Evolutionary conservation across 2,329 filamentous ascomycete species (phyloP).

Genomic region (Cordyceps fumosorosea): DNA sequence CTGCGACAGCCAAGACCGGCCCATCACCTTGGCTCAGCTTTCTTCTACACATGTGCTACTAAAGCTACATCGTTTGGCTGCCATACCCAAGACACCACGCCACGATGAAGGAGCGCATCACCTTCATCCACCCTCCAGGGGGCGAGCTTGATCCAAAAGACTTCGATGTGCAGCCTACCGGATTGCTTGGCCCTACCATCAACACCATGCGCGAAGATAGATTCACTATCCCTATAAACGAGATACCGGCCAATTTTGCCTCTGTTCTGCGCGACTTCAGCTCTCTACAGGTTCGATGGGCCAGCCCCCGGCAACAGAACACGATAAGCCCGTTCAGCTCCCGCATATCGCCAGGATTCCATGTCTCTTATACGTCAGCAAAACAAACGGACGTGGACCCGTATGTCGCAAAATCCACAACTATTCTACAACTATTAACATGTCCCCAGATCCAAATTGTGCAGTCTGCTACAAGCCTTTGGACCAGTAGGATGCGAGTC

Average conservation of each 20-base stretch:
- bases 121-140: slow-evolving; percentile 65
- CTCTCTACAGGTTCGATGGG: slow-evolving; percentile 76
- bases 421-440: not conserved
- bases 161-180: slow-evolving; percentile 49
- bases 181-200: slow-evolving; percentile 50
- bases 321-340: slow-evolving; percentile 65
- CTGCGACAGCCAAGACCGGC: not conserved
- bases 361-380: slow-evolving; percentile 66
- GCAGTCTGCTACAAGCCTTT: slow-evolving; percentile 52
- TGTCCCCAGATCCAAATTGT: slow-evolving; percentile 37
- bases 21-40: not conserved
- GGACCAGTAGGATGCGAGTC: slow-evolving; percentile 48
- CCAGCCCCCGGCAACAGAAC: slow-evolving; percentile 50
- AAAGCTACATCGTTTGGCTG: not conserved
- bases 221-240: slow-evolving; percentile 64
- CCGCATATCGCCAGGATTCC: slow-evolving; percentile 70
- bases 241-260: slow-evolving; percentile 64
- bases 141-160: slow-evolving; percentile 57
- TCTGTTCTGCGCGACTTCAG: slow-evolving; percentile 56
- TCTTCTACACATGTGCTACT: not conserved
- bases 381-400: slow-evolving; percentile 14
- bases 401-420: slow-evolving; percentile 15
- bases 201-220: slow-evolving; percentile 71
- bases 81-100: not conserved
- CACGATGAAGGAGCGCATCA: slow-evolving; percentile 69